Evolutionary conservation across 129 eudicot species (phyloP).

Genomic region (Ambrosia trifida): DNA sequence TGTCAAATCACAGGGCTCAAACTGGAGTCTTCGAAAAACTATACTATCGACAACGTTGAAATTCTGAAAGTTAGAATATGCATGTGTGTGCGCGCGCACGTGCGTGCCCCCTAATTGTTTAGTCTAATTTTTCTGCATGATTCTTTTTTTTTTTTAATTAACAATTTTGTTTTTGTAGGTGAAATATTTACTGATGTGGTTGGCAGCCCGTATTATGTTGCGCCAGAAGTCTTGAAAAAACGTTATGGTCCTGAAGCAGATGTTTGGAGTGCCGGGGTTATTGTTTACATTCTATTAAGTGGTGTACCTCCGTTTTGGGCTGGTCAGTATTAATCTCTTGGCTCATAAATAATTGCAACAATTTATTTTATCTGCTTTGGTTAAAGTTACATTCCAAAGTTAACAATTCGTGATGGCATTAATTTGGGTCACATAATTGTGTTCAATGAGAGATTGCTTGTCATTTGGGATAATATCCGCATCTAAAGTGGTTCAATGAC

Average conservation of each 20-base stretch:
- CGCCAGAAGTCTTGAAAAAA: slow-evolving; percentile 84
- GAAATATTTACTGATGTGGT: slow-evolving; percentile 77
- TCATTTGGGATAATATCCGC: too few relatives aligned
- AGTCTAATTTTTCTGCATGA: slow-evolving; percentile 12
- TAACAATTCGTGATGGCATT: neutral
- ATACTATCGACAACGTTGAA: too few relatives aligned
- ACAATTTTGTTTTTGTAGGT: slow-evolving; percentile 44
- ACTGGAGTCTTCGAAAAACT: too few relatives aligned
- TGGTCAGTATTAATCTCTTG: slow-evolving; percentile 44
- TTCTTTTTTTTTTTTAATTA: slow-evolving; percentile 8
- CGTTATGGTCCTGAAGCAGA: slow-evolving; percentile 96
- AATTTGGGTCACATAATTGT: slow-evolving; percentile 1
- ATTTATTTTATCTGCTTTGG: neutral
- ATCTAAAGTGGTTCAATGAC: too few relatives aligned
- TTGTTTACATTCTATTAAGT: slow-evolving; percentile 75
- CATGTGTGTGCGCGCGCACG: neutral
- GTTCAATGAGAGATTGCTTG: too few relatives aligned
- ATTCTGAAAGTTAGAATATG: neutral
- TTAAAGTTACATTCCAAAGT: slow-evolving; percentile 13
- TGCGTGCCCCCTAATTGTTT: neutral
- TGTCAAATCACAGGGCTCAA: too few relatives aligned
- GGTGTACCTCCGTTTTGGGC: slow-evolving; percentile 98
- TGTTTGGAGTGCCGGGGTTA: slow-evolving; percentile 96
- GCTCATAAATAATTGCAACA: slow-evolving; percentile 6
- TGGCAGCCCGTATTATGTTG: slow-evolving; percentile 96